A percentile compares a stretch with the other conserved stretches of the same genome.
Evolutionary conservation across 257 asterid species (phyloP).

Genomic region (Ophiorrhiza pumila): DNA sequence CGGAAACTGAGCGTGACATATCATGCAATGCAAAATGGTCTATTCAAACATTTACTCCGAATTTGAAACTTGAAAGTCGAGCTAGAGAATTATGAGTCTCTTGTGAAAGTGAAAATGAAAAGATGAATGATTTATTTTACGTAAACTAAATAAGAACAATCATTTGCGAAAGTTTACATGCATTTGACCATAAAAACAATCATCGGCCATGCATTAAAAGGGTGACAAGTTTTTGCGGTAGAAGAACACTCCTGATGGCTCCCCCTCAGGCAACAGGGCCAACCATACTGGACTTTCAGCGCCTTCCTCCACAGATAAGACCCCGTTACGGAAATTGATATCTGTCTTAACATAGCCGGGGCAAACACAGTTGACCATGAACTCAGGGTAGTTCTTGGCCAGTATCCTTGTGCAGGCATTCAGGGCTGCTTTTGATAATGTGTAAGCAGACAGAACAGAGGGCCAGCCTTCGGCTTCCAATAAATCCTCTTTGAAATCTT

Average conservation of each 20-base stretch:
- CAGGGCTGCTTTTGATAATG: slow-evolving; percentile 52
- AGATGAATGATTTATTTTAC: too few relatives aligned
- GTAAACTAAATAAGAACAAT: too few relatives aligned
- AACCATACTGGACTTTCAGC: slow-evolving; percentile 42
- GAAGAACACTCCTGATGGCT: slow-evolving; percentile 46
- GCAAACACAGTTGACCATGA: slow-evolving; percentile 39
- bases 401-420: slow-evolving; percentile 41
- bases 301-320: slow-evolving; percentile 31
- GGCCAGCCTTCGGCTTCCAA: slow-evolving; percentile 46
- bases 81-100: too few relatives aligned
- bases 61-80: too few relatives aligned
- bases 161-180: neutral
- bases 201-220: slow-evolving; percentile 11
- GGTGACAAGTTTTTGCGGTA: slow-evolving; percentile 7
- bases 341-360: slow-evolving; percentile 54
- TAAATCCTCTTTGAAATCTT: slow-evolving; percentile 29
- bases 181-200: neutral
- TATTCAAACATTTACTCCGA: too few relatives aligned
- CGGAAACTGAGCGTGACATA: too few relatives aligned
- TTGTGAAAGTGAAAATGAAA: too few relatives aligned
- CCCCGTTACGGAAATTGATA: slow-evolving; percentile 31
- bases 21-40: too few relatives aligned
- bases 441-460: slow-evolving; percentile 35
- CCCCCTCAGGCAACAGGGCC: slow-evolving; percentile 36
- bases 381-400: slow-evolving; percentile 32